Evolutionary conservation across 2,329 filamentous ascomycete genomes (phyloP).

Genomic region (Dactylellina cionopaga): DNA sequence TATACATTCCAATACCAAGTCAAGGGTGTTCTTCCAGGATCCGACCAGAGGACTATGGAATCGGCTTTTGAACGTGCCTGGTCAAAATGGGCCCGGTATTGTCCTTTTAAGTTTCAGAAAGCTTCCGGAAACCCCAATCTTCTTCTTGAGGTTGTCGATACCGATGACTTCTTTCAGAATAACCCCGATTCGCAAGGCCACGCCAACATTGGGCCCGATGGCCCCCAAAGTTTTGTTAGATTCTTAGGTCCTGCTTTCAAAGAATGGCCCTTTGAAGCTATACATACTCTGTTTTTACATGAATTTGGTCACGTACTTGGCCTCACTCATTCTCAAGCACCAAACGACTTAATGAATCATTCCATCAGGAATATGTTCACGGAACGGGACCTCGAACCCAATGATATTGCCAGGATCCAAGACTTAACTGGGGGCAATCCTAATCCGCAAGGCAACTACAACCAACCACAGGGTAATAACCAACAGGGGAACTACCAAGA

Average conservation of each 20-base stretch:
- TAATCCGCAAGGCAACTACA: not conserved
- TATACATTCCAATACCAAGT: conserved; percentile 3
- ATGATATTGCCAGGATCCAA: not conserved
- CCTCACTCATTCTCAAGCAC: not conserved
- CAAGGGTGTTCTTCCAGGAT: not conserved
- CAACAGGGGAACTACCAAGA: not conserved
- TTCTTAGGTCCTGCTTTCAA: not conserved
- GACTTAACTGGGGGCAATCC: not conserved
- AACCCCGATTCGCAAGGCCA: not conserved
- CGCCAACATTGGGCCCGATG: not conserved
- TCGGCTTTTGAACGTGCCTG: not conserved
- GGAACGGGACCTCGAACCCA: not conserved
- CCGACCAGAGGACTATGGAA: not conserved
- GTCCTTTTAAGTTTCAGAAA: not conserved
- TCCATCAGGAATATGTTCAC: not conserved
- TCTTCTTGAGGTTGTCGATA: not conserved
- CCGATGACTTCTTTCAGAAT: not conserved
- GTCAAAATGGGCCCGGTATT: not conserved
- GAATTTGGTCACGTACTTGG: too few relatives aligned
- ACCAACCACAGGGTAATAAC: not conserved
- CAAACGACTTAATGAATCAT: not conserved
- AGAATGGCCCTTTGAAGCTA: not conserved
- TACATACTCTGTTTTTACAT: not conserved
- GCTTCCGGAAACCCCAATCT: not conserved
- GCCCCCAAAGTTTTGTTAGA: not conserved